Evolutionary conservation across 768 basidiomycete species (phyloP).

Genomic region (Rhodotorula toruloides): DNA sequence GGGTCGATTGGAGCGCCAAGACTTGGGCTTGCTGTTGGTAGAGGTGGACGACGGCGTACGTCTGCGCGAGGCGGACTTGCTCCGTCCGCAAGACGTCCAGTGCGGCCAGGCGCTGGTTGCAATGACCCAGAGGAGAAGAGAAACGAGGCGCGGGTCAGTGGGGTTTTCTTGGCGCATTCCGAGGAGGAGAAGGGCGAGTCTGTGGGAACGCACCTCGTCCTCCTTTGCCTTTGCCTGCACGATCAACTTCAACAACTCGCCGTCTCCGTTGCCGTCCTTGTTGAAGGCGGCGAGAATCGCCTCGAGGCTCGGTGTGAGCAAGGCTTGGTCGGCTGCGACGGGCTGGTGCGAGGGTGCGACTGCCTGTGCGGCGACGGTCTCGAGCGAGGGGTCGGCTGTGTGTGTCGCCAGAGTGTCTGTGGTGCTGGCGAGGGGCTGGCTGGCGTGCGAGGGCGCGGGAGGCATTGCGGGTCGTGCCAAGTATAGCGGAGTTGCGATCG

Average conservation of each 20-base stretch:
- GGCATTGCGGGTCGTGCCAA: no score
- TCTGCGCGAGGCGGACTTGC: no score
- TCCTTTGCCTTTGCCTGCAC: slow-evolving; percentile 27
- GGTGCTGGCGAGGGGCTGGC: no score
- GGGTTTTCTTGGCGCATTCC: not conserved
- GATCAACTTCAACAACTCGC: slow-evolving; percentile 27
- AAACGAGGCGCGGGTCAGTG: not conserved
- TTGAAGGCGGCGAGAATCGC: slow-evolving; percentile 17
- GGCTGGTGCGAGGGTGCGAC: no score
- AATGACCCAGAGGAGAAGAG: not conserved
- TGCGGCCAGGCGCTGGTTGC: slow-evolving; percentile 35
- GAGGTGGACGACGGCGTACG: slow-evolving; percentile 16
- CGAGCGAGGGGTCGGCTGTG: no score
- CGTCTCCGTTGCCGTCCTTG: slow-evolving; percentile 17
- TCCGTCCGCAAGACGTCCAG: slow-evolving; percentile 33
- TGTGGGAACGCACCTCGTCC: slow-evolving; percentile 31
- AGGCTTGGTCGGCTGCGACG: not conserved
- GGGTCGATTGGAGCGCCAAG: not conserved
- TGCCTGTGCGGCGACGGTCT: no score
- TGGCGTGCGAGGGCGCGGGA: no score
- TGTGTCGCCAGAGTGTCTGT: no score
- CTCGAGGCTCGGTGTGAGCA: slow-evolving; percentile 15
- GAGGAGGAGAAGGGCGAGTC: not conserved
- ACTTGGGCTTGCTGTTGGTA: slow-evolving; percentile 6
- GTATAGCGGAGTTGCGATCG: no score